Conservation (phyloP, 768 basidiomycete genomes). For the Macrocybe gigantea region DNA sequence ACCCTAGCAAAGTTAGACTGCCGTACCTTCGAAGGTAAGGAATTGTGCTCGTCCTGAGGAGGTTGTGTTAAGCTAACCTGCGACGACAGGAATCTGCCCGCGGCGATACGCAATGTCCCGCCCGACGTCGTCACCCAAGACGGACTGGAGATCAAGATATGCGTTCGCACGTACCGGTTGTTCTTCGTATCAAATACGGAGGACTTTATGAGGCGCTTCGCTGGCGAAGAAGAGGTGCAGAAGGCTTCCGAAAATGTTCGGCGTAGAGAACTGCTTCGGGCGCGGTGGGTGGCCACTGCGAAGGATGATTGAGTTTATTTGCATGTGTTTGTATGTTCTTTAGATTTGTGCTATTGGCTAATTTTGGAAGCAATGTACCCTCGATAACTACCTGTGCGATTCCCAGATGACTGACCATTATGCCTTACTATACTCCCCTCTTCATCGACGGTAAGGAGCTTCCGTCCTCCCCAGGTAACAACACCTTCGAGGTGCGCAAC, state of each 20-base stretch:
- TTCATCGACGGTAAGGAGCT: conserved; percentile 34
- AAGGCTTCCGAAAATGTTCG: conserved; percentile 22
- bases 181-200: conserved; percentile 74
- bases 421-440: conserved; percentile 28
- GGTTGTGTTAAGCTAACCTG: background rate
- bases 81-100: conserved; percentile 32
- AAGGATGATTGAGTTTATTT: conserved; percentile 7
- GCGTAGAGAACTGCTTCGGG: conserved; percentile 17
- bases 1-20: conserved; percentile 35
- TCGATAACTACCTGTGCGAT: background rate
- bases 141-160: conserved; percentile 78
- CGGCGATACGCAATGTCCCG: conserved; percentile 24
- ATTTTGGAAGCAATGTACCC: background rate
- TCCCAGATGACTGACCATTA: conserved; percentile 3
- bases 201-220: conserved; percentile 51
- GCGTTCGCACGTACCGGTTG: conserved; percentile 73
- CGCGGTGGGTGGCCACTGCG: conserved; percentile 25
- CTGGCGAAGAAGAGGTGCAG: conserved; percentile 33
- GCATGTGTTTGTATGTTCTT: conserved; percentile 3
- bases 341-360: background rate
- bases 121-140: conserved; percentile 48
- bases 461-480: conserved; percentile 22
- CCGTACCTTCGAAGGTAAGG: conserved; percentile 68
- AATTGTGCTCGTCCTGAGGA: background rate
- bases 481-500: conserved; percentile 41